Evolutionary conservation across 441 rosid genomes (phyloP).

Genomic region (Gossypium laxum): DNA sequence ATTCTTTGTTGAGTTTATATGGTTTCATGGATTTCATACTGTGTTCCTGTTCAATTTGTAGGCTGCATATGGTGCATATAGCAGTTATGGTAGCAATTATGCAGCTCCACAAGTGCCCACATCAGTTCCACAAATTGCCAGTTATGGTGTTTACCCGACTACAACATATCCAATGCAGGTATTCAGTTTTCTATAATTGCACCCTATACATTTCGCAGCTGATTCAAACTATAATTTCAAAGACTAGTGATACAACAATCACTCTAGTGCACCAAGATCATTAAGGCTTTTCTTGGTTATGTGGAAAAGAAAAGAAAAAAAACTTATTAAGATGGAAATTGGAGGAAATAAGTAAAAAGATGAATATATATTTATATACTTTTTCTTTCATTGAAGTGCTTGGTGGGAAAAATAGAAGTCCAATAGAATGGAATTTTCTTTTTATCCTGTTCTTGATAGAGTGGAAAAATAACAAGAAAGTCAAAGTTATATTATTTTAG

Average conservation of each 20-base stretch:
- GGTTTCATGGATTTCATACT: background rate
- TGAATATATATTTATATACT: too few species aligned
- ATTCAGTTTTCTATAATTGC: background rate
- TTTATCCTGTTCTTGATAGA: too few species aligned
- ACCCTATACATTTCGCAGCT: background rate
- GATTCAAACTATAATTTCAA: background rate
- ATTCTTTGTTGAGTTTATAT: background rate
- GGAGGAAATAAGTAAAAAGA: too few species aligned
- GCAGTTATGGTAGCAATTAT: slow-evolving; percentile 56
- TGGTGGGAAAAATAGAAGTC: too few species aligned
- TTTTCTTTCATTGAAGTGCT: too few species aligned
- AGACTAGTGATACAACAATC: background rate
- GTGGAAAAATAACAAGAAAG: too few species aligned
- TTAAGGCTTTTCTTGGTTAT: too few species aligned
- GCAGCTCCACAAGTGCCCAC: slow-evolving; percentile 56
- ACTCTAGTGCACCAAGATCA: background rate
- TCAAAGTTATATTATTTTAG: too few species aligned
- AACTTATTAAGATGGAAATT: too few species aligned
- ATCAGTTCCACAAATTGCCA: slow-evolving; percentile 52
- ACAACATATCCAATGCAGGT: slow-evolving; percentile 78
- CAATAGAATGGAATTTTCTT: too few species aligned
- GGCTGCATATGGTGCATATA: slow-evolving; percentile 72
- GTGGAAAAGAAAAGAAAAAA: too few species aligned
- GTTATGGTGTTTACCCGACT: slow-evolving; percentile 72
- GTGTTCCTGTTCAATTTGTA: slow-evolving; percentile 12